Percentiles rank a stretch among this genome's conserved stretches.
These are phyloP conservation scores for Hypsizygus marmoreus DNA, from an alignment of 768 basidiomycete species.

Conservation along the genomic window DNA sequence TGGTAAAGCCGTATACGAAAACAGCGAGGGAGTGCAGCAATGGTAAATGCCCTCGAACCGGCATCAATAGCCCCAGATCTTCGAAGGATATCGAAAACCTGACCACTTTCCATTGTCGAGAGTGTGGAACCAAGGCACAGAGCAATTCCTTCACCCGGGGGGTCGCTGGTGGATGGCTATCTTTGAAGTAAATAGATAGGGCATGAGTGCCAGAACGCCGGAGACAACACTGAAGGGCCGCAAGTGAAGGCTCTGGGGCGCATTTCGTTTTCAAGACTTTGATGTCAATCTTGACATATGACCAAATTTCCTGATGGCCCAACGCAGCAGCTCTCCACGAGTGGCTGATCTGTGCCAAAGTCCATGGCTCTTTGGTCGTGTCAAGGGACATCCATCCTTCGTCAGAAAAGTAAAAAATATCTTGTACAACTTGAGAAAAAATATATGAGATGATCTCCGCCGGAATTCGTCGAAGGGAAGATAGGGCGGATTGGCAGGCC, in stretches of 20 bases:
- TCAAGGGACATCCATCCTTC: slow-evolving; percentile 3
- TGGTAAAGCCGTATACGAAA: neutral
- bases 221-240: neutral
- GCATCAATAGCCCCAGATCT: neutral
- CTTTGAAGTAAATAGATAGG: neutral
- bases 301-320: slow-evolving; percentile 1
- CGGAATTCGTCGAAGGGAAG: slow-evolving; percentile 2
- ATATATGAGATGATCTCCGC: slow-evolving; percentile 5
- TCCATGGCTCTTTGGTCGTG: neutral
- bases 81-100: neutral
- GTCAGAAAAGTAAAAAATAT: neutral
- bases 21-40: neutral
- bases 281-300: neutral
- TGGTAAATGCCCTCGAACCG: neutral
- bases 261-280: neutral
- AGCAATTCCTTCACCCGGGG: neutral
- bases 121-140: neutral
- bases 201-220: neutral
- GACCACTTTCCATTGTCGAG: neutral
- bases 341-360: neutral
- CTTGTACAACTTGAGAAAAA: neutral
- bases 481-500: neutral
- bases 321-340: slow-evolving; percentile 1
- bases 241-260: neutral
- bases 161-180: neutral